Evolutionary conservation across 306 rosid genomes (phyloP).

Genomic region (Macrotyloma uniflorum): DNA sequence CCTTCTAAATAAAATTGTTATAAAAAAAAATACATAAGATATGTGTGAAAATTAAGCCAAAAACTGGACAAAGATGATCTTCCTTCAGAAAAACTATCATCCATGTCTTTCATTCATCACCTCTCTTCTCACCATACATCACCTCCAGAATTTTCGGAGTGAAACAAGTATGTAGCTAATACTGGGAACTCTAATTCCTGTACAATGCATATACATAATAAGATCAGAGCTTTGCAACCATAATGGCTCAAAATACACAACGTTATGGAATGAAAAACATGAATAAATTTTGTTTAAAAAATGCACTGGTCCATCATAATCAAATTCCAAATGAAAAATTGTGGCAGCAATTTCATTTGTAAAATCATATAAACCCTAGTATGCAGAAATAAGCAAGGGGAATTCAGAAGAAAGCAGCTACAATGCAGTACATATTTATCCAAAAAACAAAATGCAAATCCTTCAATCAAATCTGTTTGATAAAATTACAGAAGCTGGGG

Average conservation of each 20-base stretch:
- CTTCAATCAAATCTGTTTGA: neutral
- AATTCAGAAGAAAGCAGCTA: too few relatives aligned
- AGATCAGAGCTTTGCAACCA: neutral
- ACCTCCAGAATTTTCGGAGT: neutral
- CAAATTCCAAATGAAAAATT: neutral
- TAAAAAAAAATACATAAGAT: neutral
- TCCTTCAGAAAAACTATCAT: neutral
- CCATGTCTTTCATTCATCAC: slow-evolving; percentile 20
- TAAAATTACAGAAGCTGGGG: neutral
- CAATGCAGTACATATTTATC: neutral
- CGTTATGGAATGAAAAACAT: neutral
- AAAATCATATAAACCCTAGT: neutral
- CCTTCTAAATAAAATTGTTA: neutral
- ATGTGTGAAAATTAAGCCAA: neutral
- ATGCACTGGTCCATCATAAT: neutral
- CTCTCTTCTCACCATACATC: slow-evolving; percentile 27
- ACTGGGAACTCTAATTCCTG: slow-evolving; percentile 40
- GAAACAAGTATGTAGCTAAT: slow-evolving; percentile 19
- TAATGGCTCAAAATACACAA: neutral
- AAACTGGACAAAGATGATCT: slow-evolving; percentile 22
- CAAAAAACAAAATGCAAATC: neutral
- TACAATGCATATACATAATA: neutral
- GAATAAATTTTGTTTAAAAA: neutral
- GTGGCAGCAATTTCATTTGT: neutral
- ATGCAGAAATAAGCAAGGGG: too few relatives aligned